Conservation (phyloP, 1,139 yeast species). For the Blastobotrys aristatus region DNA sequence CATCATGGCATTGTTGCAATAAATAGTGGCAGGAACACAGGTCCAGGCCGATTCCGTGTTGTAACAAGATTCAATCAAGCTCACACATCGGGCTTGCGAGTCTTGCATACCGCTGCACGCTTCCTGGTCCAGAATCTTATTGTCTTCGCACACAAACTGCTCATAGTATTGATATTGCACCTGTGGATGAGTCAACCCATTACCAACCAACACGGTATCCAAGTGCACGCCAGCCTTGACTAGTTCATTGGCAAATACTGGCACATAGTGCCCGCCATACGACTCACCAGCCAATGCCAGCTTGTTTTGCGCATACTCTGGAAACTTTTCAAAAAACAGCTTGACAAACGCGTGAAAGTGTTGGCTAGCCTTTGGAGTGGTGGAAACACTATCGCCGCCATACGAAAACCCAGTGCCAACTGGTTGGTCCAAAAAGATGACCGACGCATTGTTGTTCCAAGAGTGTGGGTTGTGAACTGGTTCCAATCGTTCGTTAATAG, state of each 20-base stretch:
- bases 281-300: constrained; percentile 89
- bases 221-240: constrained; percentile 48
- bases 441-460: constrained; percentile 67
- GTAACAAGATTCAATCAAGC: constrained; percentile 52
- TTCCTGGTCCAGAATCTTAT: constrained; percentile 64
- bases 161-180: constrained; percentile 63
- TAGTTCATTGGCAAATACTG: constrained; percentile 71
- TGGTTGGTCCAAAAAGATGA: constrained; percentile 69
- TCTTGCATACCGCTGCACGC: constrained; percentile 53
- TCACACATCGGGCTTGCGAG: constrained; percentile 54
- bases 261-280: constrained; percentile 84
- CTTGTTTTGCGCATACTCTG: constrained; percentile 49
- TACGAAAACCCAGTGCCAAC: constrained; percentile 56
- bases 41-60: constrained; percentile 45
- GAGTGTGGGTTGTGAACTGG: constrained; percentile 58
- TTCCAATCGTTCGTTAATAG: constrained; percentile 45
- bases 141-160: constrained; percentile 83
- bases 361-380: constrained; percentile 67
- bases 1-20: constrained; percentile 59
- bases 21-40: constrained; percentile 63
- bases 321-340: constrained; percentile 70
- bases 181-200: constrained; percentile 75
- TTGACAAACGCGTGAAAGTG: constrained; percentile 78
- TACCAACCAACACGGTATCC: constrained; percentile 71
- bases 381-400: constrained; percentile 44